Evolutionary conservation across 2,329 filamentous ascomycete genomes (phyloP).

Genomic region (Stemphylium vesicarium): DNA sequence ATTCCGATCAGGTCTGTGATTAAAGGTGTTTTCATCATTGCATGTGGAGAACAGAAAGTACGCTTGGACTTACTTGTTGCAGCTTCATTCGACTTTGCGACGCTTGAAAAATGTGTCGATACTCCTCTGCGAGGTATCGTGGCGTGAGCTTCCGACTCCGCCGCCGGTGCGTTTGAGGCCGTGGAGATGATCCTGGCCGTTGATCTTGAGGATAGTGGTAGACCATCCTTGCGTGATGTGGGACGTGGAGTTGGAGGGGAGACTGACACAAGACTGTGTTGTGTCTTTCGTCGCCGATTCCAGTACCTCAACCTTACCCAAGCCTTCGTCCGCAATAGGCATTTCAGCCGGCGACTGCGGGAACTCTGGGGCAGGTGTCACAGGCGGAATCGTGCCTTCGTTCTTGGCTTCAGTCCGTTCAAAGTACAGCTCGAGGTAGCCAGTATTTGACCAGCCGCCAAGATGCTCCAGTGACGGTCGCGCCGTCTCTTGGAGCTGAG

Average conservation of each 20-base stretch:
- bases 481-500: conserved; percentile 50
- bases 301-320: neutral
- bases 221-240: conserved; percentile 49
- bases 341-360: conserved; percentile 3
- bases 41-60: conserved; percentile 23
- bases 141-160: conserved; percentile 78
- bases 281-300: neutral
- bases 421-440: conserved; percentile 61
- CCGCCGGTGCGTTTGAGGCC: conserved; percentile 80
- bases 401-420: neutral
- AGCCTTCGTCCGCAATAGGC: neutral
- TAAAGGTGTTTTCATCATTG: conserved; percentile 64
- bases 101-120: conserved; percentile 80
- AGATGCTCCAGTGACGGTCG: conserved; percentile 58
- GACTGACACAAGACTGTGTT: neutral
- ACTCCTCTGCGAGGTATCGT: conserved; percentile 77
- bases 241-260: neutral
- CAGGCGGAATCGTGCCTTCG: neutral
- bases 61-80: conserved; percentile 31
- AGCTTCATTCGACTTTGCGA: conserved; percentile 50
- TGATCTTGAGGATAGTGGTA: conserved; percentile 66
- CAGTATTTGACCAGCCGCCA: conserved; percentile 71
- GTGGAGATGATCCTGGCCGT: conserved; percentile 73
- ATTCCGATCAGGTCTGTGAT: conserved; percentile 89
- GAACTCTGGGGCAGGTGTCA: neutral